Percentiles rank a stretch among this genome's conserved stretches.
Conservation (phyloP, 1,284 basidiomycete species). For the Coniferiporia sulphurascens region DNA sequence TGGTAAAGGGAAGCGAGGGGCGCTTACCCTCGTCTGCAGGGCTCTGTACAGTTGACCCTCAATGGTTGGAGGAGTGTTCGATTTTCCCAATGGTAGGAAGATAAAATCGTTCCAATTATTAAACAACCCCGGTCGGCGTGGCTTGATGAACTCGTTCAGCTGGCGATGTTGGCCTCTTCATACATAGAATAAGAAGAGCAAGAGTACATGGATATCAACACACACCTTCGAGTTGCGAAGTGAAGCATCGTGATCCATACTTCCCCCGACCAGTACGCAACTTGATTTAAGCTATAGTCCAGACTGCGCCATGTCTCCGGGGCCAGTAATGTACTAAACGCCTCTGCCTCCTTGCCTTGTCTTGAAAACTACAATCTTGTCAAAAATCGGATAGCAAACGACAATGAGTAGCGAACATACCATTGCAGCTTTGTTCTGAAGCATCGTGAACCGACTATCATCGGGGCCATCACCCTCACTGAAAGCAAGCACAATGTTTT, state of each 20-base stretch:
- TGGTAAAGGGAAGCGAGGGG: constrained; percentile 5
- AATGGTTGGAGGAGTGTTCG: constrained; percentile 42
- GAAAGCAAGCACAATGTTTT: constrained; percentile 65
- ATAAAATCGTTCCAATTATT: constrained; percentile 8
- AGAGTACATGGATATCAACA: constrained; percentile 4
- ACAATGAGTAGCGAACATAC: constrained; percentile 32
- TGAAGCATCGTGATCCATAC: constrained; percentile 72
- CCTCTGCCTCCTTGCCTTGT: constrained; percentile 59
- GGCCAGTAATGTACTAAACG: constrained; percentile 58
- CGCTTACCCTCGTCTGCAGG: constrained; percentile 54
- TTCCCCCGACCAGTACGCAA: constrained; percentile 62
- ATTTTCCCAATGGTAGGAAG: constrained; percentile 19
- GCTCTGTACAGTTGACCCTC: constrained; percentile 58
- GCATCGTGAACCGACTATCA: constrained; percentile 55
- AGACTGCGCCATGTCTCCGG: constrained; percentile 67
- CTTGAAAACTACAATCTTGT: constrained; percentile 48
- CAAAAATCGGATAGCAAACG: neutral
- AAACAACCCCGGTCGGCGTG: constrained; percentile 42
- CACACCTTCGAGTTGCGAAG: constrained; percentile 62
- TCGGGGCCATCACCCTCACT: constrained; percentile 51
- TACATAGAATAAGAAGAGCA: constrained; percentile 12
- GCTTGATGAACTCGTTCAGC: constrained; percentile 58
- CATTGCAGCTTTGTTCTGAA: constrained; percentile 58
- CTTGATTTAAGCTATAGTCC: constrained; percentile 46
- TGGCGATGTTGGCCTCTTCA: constrained; percentile 58